Conservation (phyloP, 345 rosid species). For the Acer campestre region DNA sequence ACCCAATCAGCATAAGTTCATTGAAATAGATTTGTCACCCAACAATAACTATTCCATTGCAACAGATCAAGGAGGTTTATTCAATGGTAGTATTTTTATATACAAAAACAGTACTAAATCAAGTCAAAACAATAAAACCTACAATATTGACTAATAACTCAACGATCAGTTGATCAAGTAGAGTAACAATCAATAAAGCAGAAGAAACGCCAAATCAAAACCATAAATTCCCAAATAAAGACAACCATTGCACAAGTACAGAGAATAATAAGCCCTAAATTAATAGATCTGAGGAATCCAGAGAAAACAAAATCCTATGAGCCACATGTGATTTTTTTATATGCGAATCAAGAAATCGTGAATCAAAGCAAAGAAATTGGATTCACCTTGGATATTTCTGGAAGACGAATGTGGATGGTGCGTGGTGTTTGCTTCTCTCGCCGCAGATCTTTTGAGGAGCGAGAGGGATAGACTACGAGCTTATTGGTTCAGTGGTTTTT, state of each 20-base stretch:
- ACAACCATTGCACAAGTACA: background rate
- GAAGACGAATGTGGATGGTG: background rate
- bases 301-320: background rate
- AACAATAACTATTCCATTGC: background rate
- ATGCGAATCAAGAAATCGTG: background rate
- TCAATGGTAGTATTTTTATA: background rate
- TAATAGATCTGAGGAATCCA: constrained; percentile 14
- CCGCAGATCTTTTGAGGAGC: background rate
- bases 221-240: background rate
- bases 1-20: background rate
- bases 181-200: background rate
- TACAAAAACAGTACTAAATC: background rate
- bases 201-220: background rate
- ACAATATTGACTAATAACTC: background rate
- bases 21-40: background rate
- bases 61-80: background rate
- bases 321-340: background rate
- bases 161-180: constrained; percentile 5
- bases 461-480: background rate
- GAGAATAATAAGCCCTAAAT: background rate
- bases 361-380: background rate
- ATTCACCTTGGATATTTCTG: constrained; percentile 5
- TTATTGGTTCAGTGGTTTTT: constrained; percentile 5
- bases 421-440: background rate
- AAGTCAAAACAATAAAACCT: background rate